Evolutionary conservation across 2,329 filamentous ascomycete species (phyloP).

Genomic region (Teratosphaeria destructans): DNA sequence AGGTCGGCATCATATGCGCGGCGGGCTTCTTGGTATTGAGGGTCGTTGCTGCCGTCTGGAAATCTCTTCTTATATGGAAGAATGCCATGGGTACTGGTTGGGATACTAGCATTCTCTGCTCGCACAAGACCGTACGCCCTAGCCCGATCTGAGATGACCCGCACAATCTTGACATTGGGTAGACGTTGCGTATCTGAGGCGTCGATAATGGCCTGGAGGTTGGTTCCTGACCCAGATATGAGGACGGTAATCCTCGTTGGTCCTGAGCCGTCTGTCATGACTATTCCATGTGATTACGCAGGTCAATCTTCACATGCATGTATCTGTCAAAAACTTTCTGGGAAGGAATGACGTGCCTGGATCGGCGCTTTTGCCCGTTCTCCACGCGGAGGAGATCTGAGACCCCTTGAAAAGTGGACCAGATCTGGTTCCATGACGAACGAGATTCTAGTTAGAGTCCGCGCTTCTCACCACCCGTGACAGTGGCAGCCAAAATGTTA

Average conservation of each 20-base stretch:
- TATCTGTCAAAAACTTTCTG: background rate
- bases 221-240: conserved; percentile 64
- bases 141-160: conserved; percentile 57
- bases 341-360: background rate
- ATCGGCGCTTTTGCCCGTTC: background rate
- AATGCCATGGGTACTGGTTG: conserved; percentile 72
- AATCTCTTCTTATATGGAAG: conserved; percentile 64
- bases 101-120: conserved; percentile 51
- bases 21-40: conserved; percentile 39
- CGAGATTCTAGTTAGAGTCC: background rate
- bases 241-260: conserved; percentile 24
- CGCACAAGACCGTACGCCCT: conserved; percentile 54
- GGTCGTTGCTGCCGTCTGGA: conserved; percentile 37
- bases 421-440: background rate
- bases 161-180: conserved; percentile 45
- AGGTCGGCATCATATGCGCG: conserved; percentile 65
- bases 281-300: background rate
- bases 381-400: background rate
- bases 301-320: background rate
- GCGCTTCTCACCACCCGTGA: background rate
- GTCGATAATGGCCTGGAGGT: conserved; percentile 68
- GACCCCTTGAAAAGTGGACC: background rate
- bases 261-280: background rate
- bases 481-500: background rate
- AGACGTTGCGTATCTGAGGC: conserved; percentile 40